These are phyloP conservation scores for Diplodia intermedia DNA, from an alignment of 2,329 filamentous ascomycete species.

Conservation along the genomic window DNA sequence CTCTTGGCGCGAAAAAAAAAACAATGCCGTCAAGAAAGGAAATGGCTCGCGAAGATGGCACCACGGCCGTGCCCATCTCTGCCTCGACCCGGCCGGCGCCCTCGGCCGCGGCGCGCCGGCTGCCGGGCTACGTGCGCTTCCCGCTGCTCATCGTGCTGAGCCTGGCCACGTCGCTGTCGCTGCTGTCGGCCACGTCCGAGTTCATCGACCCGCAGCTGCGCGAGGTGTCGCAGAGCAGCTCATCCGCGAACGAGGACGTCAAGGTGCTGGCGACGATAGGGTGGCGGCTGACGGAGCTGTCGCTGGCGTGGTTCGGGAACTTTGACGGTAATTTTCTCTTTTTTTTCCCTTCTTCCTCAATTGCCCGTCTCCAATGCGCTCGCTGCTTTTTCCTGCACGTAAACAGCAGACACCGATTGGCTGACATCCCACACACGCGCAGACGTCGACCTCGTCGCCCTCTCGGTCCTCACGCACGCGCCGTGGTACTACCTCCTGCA, in stretches of 20 bases:
- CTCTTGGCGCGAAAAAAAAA: not conserved
- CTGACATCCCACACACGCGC: not conserved
- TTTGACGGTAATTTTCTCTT: constrained; percentile 68
- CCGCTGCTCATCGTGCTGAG: constrained; percentile 58
- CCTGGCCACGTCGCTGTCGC: constrained; percentile 67
- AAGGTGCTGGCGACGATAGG: constrained; percentile 63
- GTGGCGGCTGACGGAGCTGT: constrained; percentile 70
- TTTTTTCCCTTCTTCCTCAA: not conserved
- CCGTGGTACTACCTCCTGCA: constrained; percentile 78
- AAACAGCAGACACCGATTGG: too few relatives aligned
- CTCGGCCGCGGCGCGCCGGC: constrained; percentile 38
- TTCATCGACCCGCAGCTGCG: constrained; percentile 71
- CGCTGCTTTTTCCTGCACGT: too few relatives aligned
- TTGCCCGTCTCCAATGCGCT: constrained; percentile 39
- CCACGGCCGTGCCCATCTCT: constrained; percentile 34
- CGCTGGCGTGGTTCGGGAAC: constrained; percentile 73
- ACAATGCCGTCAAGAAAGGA: constrained; percentile 17
- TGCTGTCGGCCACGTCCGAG: constrained; percentile 68
- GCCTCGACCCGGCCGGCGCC: constrained; percentile 38
- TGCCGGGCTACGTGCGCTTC: constrained; percentile 50
- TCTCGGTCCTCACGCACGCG: constrained; percentile 70
- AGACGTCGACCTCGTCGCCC: constrained; percentile 54
- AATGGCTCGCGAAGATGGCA: constrained; percentile 28
- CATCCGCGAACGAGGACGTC: constrained; percentile 63
- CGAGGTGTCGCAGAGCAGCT: constrained; percentile 65